Conservation (phyloP, 2,329 filamentous ascomycete species). For the Atkinsonella hypoxylon region DNA sequence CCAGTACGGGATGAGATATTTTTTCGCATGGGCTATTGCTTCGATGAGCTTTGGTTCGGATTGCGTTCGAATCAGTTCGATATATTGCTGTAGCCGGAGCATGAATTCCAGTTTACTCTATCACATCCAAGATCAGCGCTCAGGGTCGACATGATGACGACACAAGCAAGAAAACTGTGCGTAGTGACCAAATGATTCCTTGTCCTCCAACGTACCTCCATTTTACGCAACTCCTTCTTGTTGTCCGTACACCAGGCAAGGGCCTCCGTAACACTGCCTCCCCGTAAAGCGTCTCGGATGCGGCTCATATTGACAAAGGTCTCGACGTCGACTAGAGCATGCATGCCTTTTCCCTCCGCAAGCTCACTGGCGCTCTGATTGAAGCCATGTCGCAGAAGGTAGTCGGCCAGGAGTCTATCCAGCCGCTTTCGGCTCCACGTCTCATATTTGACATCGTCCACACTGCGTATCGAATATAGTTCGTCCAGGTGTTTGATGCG, state of each 20-base stretch:
- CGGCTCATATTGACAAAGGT: conserved; percentile 74
- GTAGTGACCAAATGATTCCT: too few relatives aligned
- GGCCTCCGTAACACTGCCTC: conserved; percentile 63
- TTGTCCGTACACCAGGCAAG: conserved; percentile 88
- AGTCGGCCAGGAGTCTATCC: conserved; percentile 82
- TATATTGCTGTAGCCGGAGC: conserved; percentile 86
- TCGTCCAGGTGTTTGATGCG: conserved; percentile 72
- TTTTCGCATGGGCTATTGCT: conserved; percentile 71
- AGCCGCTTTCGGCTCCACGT: conserved; percentile 73
- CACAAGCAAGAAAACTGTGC: too few relatives aligned
- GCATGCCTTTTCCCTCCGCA: conserved; percentile 62
- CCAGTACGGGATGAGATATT: conserved; percentile 61
- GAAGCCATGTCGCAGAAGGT: conserved; percentile 76
- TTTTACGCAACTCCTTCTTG: conserved; percentile 82
- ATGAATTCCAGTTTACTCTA: conserved; percentile 83
- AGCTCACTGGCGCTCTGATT: conserved; percentile 63
- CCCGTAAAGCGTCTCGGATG: conserved; percentile 61
- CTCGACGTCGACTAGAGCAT: conserved; percentile 74
- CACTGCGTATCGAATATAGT: conserved; percentile 64
- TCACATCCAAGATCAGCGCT: neutral
- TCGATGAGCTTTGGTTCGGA: conserved; percentile 56
- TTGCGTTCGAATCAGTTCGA: conserved; percentile 69
- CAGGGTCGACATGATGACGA: too few relatives aligned
- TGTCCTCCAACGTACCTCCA: conserved; percentile 44
- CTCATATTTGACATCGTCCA: conserved; percentile 91